A percentile compares a stretch with the other conserved stretches of the same genome.
Evolutionary conservation across 176 grass and related monocot species (phyloP).

Genomic region (Oropetium thomaeum): DNA sequence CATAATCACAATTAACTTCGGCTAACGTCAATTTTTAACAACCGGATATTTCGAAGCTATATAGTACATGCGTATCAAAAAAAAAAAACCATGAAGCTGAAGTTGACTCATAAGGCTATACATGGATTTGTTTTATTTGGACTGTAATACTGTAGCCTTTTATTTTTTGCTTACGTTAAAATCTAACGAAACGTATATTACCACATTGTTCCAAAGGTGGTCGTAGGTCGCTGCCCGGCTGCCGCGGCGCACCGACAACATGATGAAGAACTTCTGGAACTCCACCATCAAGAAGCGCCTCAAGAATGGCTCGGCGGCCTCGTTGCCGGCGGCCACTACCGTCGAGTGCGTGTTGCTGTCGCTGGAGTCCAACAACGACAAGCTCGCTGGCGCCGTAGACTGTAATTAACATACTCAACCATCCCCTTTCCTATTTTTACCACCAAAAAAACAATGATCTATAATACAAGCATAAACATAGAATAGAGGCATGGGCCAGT

Average conservation of each 20-base stretch:
- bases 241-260: conserved; percentile 89
- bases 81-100: not conserved
- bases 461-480: too few species aligned
- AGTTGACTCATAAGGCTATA: not conserved
- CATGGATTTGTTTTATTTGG: too few species aligned
- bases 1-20: not conserved
- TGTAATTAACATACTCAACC: too few species aligned
- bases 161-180: conserved; percentile 49
- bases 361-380: conserved; percentile 29
- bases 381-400: conserved; percentile 22
- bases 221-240: conserved; percentile 88
- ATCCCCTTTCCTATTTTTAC: too few species aligned
- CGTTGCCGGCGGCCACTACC: conserved; percentile 34
- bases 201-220: conserved; percentile 59
- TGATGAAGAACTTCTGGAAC: conserved; percentile 99
- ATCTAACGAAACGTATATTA: conserved; percentile 29
- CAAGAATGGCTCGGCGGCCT: conserved; percentile 43
- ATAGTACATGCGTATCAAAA: too few species aligned
- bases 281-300: conserved; percentile 95
- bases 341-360: conserved; percentile 37
- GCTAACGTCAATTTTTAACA: not conserved
- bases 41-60: not conserved
- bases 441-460: too few species aligned
- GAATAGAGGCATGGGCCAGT: too few species aligned
- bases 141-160: too few species aligned